These are phyloP conservation scores for Mitragyna speciosa DNA, from an alignment of 257 asterid species.

Conservation along the genomic window DNA sequence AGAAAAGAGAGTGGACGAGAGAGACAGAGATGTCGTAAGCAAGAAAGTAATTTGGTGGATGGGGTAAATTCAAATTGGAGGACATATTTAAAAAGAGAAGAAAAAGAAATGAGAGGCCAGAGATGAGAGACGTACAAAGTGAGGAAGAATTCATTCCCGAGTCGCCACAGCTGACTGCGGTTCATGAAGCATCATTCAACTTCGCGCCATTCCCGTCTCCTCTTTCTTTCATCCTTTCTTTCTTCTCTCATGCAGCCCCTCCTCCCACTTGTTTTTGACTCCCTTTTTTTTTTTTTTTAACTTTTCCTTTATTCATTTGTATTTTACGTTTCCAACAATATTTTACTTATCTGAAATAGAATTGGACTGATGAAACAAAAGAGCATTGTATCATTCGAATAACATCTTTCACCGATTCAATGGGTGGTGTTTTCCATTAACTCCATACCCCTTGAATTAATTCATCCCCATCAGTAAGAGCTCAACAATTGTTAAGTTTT, in stretches of 20 bases:
- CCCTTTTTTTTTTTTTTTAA: too few species aligned
- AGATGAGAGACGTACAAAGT: background rate
- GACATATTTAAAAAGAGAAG: background rate
- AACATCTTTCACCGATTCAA: too few species aligned
- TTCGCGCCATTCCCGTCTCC: slow-evolving; percentile 43
- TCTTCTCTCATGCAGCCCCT: too few species aligned
- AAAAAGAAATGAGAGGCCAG: slow-evolving; percentile 11
- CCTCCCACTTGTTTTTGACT: background rate
- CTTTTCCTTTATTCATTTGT: background rate
- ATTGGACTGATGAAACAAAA: too few species aligned
- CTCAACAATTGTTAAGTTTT: too few species aligned
- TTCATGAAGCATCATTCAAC: slow-evolving; percentile 33
- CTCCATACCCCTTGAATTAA: too few species aligned
- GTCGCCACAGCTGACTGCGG: slow-evolving; percentile 41
- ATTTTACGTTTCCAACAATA: too few species aligned
- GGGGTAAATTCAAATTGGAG: background rate
- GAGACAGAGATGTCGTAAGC: background rate
- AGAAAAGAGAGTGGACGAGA: background rate
- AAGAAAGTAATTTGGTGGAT: background rate
- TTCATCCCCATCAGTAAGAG: too few species aligned
- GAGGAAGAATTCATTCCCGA: slow-evolving; percentile 9
- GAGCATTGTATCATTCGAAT: too few species aligned
- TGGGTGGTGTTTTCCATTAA: too few species aligned
- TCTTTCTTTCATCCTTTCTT: background rate
- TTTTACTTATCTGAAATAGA: background rate